These are phyloP conservation scores for Lasiosphaeris hirsuta DNA, from an alignment of 495 filamentous ascomycete species.

Conservation along the genomic window DNA sequence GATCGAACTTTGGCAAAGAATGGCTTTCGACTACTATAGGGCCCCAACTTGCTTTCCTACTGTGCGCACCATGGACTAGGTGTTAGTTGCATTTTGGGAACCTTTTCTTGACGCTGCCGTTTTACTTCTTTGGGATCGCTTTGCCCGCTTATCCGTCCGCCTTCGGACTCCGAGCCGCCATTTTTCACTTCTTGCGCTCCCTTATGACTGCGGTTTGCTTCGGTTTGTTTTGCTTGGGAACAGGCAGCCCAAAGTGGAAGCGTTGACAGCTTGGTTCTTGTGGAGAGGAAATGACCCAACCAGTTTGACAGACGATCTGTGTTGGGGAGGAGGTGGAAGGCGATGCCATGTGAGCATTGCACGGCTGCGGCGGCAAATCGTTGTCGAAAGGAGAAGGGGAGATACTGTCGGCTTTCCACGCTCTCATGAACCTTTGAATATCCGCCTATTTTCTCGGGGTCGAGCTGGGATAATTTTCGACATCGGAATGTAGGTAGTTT, in stretches of 20 bases:
- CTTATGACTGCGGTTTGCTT: constrained; percentile 2
- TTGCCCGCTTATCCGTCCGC: not conserved
- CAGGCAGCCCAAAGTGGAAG: constrained; percentile 11
- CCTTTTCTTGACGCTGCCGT: not conserved
- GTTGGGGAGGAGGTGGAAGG: constrained; percentile 1
- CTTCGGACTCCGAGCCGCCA: not conserved
- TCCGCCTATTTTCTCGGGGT: not conserved
- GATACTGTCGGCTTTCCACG: not conserved
- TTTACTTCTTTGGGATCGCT: constrained; percentile 9
- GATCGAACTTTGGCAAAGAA: constrained; percentile 3
- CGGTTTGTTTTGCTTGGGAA: constrained; percentile 16
- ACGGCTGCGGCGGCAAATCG: too few species aligned
- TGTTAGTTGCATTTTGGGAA: constrained; percentile 20
- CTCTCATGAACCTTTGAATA: constrained; percentile 10
- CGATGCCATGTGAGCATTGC: constrained; percentile 1
- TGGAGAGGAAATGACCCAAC: constrained; percentile 10
- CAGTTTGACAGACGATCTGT: constrained; percentile 11
- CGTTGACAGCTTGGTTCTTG: constrained; percentile 6
- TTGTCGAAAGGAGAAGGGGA: not conserved
- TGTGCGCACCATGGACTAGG: constrained; percentile 12
- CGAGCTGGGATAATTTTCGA: constrained; percentile 1
- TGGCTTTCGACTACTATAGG: not conserved
- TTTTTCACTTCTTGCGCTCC: constrained; percentile 15
- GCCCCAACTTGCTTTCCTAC: constrained; percentile 5
- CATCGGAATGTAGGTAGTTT: constrained; percentile 1